A percentile compares a stretch with the other conserved stretches of the same genome.
These are phyloP conservation scores for Meira miltonrushii DNA, from an alignment of 1,284 basidiomycete genomes.

Conservation along the genomic window DNA sequence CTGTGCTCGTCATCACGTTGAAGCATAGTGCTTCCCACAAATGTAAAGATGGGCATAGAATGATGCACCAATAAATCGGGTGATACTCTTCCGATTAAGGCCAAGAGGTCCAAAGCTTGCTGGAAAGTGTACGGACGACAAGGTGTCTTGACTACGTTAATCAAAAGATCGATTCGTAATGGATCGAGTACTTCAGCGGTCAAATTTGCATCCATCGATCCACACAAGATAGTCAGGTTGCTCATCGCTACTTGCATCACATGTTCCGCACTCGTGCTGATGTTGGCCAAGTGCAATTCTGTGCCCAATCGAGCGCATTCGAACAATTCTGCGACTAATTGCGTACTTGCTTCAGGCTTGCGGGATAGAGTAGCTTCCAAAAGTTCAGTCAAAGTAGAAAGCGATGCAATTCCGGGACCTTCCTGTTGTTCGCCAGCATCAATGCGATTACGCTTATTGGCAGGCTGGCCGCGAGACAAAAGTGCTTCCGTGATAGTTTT, in stretches of 20 bases:
- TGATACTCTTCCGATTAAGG: conserved; percentile 73
- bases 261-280: conserved; percentile 61
- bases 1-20: conserved; percentile 93
- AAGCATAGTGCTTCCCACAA: conserved; percentile 94
- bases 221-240: conserved; percentile 57
- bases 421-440: conserved; percentile 18
- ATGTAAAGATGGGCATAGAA: conserved; percentile 97
- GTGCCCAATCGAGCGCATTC: conserved; percentile 69
- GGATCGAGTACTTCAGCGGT: conserved; percentile 32
- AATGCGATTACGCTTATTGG: not conserved
- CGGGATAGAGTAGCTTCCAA: conserved; percentile 68
- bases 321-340: conserved; percentile 68
- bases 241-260: conserved; percentile 76
- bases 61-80: conserved; percentile 89
- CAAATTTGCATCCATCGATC: not conserved
- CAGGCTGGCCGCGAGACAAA: conserved; percentile 55
- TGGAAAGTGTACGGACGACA: conserved; percentile 91
- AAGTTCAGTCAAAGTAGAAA: conserved; percentile 54
- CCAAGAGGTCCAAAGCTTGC: conserved; percentile 83
- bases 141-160: conserved; percentile 56
- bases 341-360: conserved; percentile 62
- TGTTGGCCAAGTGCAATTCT: conserved; percentile 62
- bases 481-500: conserved; percentile 56
- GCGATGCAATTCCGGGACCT: not conserved
- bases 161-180: conserved; percentile 40